Base-by-base conservation (phyloP, 2,329 filamentous ascomycete species). In the Rachicladosporium sp. region DNA sequence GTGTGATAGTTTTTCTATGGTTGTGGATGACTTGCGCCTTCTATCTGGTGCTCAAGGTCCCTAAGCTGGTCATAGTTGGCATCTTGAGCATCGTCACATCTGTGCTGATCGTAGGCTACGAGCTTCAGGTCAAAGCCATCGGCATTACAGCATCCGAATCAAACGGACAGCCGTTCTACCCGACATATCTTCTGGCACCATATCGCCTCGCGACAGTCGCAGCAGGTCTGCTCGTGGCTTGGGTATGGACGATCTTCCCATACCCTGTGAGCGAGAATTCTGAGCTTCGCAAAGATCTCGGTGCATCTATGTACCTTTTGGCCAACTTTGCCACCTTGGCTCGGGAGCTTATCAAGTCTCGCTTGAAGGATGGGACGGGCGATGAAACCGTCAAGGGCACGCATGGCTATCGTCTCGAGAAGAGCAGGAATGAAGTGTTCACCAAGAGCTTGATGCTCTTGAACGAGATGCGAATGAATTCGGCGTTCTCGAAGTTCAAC, bases 231-330 rank as follows among this genome's bases (percentile, higher is more conserved):
- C 65, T 73, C 0, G 74, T 86, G 1, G 80, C 80, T 2, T 86
- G 83, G 53, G 66, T 87, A 52, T 87, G 80, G 80, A 86, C 81
- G 0, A 71, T 84, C 42, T 84, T 86, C 54, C 82, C 82, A 0
- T 81, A 73, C 45, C 80, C 82, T 0, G 68, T 84, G 32, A 80
- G 79, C 0, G 82, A 86, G 50, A 75, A 80, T 36, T 76, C 76
- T 2, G 75, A 76, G 50, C 67, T 88, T 5, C 72, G 82, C 6
- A 74, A 75, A 47, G 78, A 81, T 46, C 64, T 87, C 1, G 80
- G 80, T 3, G 73, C 73, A 1, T 74, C 79, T 0, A 63, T 87
- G 3, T 85, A 84, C 55, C 66, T 86, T 4, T 67, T 85, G 3
- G 81, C 81, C 1, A 86, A 83, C 50, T 81, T 80, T 56, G 84